Base-by-base conservation (phyloP, 2,329 filamentous ascomycete genomes). In the Pyrenophora graminea region DNA sequence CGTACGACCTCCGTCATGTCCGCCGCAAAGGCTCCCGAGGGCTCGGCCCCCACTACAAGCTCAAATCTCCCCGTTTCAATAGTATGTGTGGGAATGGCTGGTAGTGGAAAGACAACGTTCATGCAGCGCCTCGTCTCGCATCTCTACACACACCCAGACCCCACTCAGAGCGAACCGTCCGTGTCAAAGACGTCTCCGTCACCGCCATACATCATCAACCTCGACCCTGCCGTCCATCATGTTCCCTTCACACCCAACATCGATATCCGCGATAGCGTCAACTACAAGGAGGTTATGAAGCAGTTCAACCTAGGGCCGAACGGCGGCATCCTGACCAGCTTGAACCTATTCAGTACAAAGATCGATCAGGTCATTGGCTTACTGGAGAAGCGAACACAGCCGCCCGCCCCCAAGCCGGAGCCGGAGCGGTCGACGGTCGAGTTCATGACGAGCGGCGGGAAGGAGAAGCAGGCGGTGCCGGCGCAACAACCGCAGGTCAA, bases 211-310 rank as follows among this genome's bases (percentile, higher is more conserved):
- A 91, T 97, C 52, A 86, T 99, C 71, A 99, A 99, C 75, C 88
- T 99, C 56, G 94, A 99, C 71, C 94, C 94, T 1, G 94, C 95
- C 34, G 94, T 99, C 7, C 84, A 92, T 68, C 90, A 88, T 62
- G 89, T 97, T 6, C 94, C 95, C 3, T 99, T 97, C 70, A 93
- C 96, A 63, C 86, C 89, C 74, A 99, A 99, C 76, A 97, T 99
- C 76, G 94, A 99, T 76, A 99, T 99, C 64, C 91, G 95, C 67
- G 94, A 99, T 76, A 94, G 90, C 21, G 93, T 99, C 73, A 97
- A 99, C 82, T 99, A 99, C 80, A 94, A 96, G 74, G 93, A 99
- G 76, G 94, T 99, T 59, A 99, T 99, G 95, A 95, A 93, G 77
- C 92, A 97, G 77, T 97, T 97, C 76, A 97, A 97, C 70, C 84